Conservation (phyloP, 1,139 yeast genomes). For the Suzukiozyma palmioleophila region DNA sequence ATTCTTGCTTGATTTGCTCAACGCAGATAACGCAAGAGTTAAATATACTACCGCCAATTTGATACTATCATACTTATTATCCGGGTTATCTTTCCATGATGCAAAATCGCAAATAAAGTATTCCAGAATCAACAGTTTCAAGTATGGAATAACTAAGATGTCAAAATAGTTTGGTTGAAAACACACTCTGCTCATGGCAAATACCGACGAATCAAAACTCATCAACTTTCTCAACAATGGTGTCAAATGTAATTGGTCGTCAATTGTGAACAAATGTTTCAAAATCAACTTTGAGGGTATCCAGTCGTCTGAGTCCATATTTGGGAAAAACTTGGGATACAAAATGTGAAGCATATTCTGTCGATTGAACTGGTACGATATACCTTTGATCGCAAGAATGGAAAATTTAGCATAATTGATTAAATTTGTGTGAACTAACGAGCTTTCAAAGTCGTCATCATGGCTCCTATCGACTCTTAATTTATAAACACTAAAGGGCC, state of each 20-base stretch:
- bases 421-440: constrained; percentile 35
- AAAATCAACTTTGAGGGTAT: constrained; percentile 19
- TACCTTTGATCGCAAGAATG: constrained; percentile 41
- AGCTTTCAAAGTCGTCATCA: constrained; percentile 15
- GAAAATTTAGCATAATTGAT: constrained; percentile 38
- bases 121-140: constrained; percentile 29
- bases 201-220: constrained; percentile 14
- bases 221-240: constrained; percentile 18
- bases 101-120: constrained; percentile 21
- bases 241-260: constrained; percentile 13
- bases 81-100: constrained; percentile 13
- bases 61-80: constrained; percentile 12
- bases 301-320: constrained; percentile 45
- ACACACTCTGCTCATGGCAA: constrained; percentile 22
- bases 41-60: constrained; percentile 24
- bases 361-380: constrained; percentile 32
- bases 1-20: constrained; percentile 12
- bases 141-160: constrained; percentile 24
- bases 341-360: constrained; percentile 45
- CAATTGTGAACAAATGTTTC: constrained; percentile 13
- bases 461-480: constrained; percentile 15
- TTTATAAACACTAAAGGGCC: constrained; percentile 27
- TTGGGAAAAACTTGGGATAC: constrained; percentile 45
- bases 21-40: constrained; percentile 26
- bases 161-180: constrained; percentile 26